Base-by-base conservation (phyloP, 2,329 filamentous ascomycete species). In the Penicillium olsonii region DNA sequence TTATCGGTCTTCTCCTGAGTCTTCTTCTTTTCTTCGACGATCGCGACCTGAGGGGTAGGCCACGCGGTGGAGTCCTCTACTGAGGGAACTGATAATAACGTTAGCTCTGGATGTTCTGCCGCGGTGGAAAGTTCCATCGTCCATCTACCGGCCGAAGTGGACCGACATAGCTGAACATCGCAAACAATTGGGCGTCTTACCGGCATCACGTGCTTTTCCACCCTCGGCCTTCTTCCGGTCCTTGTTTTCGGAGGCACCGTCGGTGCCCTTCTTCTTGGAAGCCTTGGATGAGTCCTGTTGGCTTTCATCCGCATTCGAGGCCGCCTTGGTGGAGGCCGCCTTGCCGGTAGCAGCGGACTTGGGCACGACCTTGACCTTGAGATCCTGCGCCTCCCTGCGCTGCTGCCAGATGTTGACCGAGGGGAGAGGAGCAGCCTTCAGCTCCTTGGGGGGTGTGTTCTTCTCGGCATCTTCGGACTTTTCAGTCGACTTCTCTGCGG, bases 401-500 rank as follows among this genome's bases (percentile, higher is more conserved):
- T 92, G 84, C 55, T 85, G 82, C 92, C 94, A 99, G 54, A 92
- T 77, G 69, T 99, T 99, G 50, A 96, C 87, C 2, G 84, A 71
- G 0, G 94, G 94, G 37, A 88, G 79, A 24, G 90, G 87, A 15
- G 92, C 92, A 53, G 94, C 90, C 39, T 87, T 86, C 35, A 96
- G 77, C 61, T 87, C 81, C 53, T 76, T 71, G 37, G 83, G 74
- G 60, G 81, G 75, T 52, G 81, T 84, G 39, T 79, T 76, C 15
- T 81, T 75, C 22, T 75, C 74, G 45, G 76, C 72, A 56, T 78
- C 74, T 45, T 84, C 81, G 22, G 55, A 26, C 27, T 60, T 60
- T 7, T 53, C 57, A 19, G 24, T 27, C 15, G 82, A 79, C 58
- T 82, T 82, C 60, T 85, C 82, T 57, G 85, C 84, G 37, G 80